Percentiles rank a stretch among this genome's conserved stretches.
phyloP scores from a whole-genome alignment of 2,329 filamentous ascomycete genomes.

The Cylindrodendrum hubeiense region DNA sequence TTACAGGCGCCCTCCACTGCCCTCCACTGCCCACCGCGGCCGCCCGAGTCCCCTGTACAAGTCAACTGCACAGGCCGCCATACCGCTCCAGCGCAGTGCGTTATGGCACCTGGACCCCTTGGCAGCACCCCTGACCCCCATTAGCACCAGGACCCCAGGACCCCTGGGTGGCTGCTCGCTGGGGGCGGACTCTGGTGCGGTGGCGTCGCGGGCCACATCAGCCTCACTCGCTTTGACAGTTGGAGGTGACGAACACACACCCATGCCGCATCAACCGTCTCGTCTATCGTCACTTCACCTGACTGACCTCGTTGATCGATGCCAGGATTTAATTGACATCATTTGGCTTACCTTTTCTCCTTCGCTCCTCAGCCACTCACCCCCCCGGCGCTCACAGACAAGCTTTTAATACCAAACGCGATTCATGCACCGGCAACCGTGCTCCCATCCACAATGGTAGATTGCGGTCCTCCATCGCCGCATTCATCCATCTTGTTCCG shows the following conservation, averaged over 20 bases:
- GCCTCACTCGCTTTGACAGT: conserved; percentile 15
- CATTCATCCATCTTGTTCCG: neutral
- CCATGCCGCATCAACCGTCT: neutral
- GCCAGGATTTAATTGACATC: neutral
- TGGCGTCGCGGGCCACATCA: conserved; percentile 3
- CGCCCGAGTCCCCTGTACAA: too few relatives aligned
- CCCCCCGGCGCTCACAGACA: neutral
- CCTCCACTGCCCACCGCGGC: neutral
- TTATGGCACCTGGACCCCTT: neutral
- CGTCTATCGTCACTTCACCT: neutral
- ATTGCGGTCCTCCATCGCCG: neutral
- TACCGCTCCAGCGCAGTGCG: neutral
- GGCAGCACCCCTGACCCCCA: neutral
- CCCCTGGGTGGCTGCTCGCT: neutral
- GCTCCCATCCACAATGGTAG: neutral
- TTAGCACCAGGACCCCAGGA: neutral
- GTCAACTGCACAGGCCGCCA: neutral
- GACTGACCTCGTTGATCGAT: neutral
- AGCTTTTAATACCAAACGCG: neutral
- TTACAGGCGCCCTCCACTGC: neutral
- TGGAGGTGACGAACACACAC: neutral
- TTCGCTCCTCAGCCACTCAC: neutral
- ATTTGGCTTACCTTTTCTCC: neutral
- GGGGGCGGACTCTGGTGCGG: neutral
- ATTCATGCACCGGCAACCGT: neutral